These are phyloP conservation scores for Metschnikowia baotianmanensis DNA, from an alignment of 805 yeast species.

Conservation along the genomic window DNA sequence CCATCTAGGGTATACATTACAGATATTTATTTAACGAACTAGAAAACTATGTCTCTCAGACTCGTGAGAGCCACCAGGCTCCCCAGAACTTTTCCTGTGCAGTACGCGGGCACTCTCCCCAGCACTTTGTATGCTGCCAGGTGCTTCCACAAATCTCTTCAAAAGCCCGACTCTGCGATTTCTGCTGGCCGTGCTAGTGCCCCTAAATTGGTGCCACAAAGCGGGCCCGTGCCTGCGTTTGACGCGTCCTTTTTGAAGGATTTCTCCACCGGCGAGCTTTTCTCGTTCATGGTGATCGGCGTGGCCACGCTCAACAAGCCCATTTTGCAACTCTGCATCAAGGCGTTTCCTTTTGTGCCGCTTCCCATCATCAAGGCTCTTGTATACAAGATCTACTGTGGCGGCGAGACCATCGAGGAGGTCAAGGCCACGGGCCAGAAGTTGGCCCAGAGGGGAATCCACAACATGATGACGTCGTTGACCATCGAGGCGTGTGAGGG, in stretches of 20 bases:
- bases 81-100: constrained; percentile 2
- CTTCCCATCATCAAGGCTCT: constrained; percentile 63
- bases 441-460: constrained; percentile 70
- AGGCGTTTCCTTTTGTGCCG: constrained; percentile 73
- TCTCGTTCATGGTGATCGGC: constrained; percentile 69
- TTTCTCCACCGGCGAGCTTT: constrained; percentile 51
- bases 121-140: constrained; percentile 3
- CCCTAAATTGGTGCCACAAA: constrained; percentile 12
- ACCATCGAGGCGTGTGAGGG: constrained; percentile 94
- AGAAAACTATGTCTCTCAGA: constrained; percentile 5
- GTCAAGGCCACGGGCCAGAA: constrained; percentile 69
- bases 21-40: neutral
- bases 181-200: constrained; percentile 9
- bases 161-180: constrained; percentile 11
- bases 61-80: constrained; percentile 2
- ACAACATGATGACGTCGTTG: constrained; percentile 92
- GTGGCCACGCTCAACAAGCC: constrained; percentile 64
- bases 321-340: constrained; percentile 58
- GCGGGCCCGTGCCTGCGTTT: constrained; percentile 11
- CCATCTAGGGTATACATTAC: no score
- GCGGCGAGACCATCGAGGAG: constrained; percentile 76
- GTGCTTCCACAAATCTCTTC: constrained; percentile 15
- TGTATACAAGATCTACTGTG: constrained; percentile 83
- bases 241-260: constrained; percentile 34
- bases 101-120: neutral